Evolutionary conservation across 345 rosid genomes (phyloP), one percentile per base, ranked within the genome.

Genomic region (Syzygium oleosum): DNA sequence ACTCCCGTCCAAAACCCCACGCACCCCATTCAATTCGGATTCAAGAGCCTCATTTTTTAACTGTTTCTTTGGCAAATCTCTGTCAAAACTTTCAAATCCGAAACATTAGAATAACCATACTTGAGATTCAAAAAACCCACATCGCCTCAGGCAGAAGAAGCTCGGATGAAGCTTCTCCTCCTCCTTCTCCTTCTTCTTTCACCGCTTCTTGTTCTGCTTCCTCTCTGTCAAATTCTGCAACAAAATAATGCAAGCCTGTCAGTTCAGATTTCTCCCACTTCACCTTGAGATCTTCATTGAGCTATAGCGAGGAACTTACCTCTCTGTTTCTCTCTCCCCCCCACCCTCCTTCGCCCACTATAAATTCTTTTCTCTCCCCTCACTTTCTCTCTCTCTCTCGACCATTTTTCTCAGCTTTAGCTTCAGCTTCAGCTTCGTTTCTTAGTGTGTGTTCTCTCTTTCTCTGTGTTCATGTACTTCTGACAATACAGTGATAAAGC

Each of bases 261-360:
- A 85, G n/a, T 65, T 22, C 29, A 51, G 38, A 84, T 56, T 27
- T 87, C 4, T 27, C 80, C 61, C 83, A 31, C 43, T 73, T 63
- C 54, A 56, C 21, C 84, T 84, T 58, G 86, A 85, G 84, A 88
- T 52, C 87, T 88, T 88, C 89, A 38, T 46, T 19, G 80, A 51
- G 77, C 38, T 49, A 34, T 68, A 53, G n/a, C 86, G 15, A 58
- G 80, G 87, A 86, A 86, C 83, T 68, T 58, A 43, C 87, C 83
- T 51, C 55, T 51, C 84, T 43, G 25, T 5, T 63, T 86, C 84
- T 19, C 21, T 52, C 34, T 14, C 29, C 8, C 52, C 14, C 54
- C 14, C 2, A 7, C 4, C 52, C 23, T 12, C 15, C 77, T 25
- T 23, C 25, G 34, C 22, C 78, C 21, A 1, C 87, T 86, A 43